Conservation (phyloP, 2,329 filamentous ascomycete genomes). For the Zymoseptoria pseudotritici region DNA sequence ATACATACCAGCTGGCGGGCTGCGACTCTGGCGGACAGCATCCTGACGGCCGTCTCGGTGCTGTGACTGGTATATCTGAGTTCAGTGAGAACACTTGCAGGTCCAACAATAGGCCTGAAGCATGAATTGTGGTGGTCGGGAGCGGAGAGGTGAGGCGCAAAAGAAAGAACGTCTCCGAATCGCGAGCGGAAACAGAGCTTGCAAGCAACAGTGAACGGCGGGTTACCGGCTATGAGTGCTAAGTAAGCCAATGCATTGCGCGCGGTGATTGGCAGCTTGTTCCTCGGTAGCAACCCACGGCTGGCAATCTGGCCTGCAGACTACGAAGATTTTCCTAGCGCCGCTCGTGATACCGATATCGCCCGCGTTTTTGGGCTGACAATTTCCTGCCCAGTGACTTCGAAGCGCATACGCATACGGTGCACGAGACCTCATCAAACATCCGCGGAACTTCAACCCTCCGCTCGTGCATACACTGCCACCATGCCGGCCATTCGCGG, state of each 20-base stretch:
- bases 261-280: constrained; percentile 2
- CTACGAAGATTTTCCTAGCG: constrained; percentile 6
- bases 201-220: neutral
- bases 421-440: neutral
- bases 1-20: constrained; percentile 35
- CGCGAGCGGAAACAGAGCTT: constrained; percentile 1
- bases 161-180: constrained; percentile 12
- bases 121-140: constrained; percentile 11
- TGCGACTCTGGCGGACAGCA: constrained; percentile 32
- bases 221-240: neutral
- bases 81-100: constrained; percentile 13
- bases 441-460: neutral
- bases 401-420: neutral
- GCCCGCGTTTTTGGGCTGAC: neutral
- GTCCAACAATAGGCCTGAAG: constrained; percentile 17
- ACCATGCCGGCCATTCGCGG: constrained; percentile 46
- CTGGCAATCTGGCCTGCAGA: constrained; percentile 5
- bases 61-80: constrained; percentile 12
- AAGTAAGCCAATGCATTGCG: neutral
- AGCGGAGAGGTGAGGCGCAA: constrained; percentile 10
- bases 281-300: neutral
- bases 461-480: neutral
- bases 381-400: neutral
- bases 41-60: constrained; percentile 22
- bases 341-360: constrained; percentile 2